These are phyloP conservation scores for Phytomonas serpens DNA, from an alignment of 208 protist species.

Conservation along the genomic window DNA sequence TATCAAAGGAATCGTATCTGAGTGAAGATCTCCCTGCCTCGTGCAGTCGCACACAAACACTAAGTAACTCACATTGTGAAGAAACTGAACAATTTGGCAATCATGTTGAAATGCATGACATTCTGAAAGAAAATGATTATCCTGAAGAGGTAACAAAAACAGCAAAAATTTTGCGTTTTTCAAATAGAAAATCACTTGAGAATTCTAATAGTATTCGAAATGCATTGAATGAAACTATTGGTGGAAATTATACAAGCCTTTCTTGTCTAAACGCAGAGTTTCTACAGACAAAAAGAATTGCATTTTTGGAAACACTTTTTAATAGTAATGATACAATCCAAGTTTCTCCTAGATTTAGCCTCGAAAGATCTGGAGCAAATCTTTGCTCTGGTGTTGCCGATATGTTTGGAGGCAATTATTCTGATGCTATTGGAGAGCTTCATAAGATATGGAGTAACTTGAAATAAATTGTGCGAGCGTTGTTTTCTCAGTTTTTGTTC, in stretches of 20 bases:
- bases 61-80: neutral
- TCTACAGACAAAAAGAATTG: neutral
- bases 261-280: neutral
- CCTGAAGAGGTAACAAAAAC: neutral
- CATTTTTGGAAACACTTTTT: neutral
- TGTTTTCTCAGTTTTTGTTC: neutral
- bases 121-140: neutral
- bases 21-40: neutral
- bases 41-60: neutral
- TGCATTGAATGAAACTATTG: neutral
- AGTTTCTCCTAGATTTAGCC: neutral
- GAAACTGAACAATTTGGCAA: neutral
- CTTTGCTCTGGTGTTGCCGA: neutral
- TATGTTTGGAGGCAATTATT: conserved; percentile 1
- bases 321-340: neutral
- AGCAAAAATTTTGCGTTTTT: conserved; percentile 12
- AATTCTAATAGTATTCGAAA: neutral
- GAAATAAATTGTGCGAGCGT: neutral
- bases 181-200: conserved; percentile 2
- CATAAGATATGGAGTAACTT: neutral
- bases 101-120: neutral
- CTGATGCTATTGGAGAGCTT: neutral
- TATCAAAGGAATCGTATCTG: neutral
- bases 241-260: neutral
- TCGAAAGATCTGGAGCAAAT: neutral